These are phyloP conservation scores for Fraxinus anomala DNA, from an alignment of 257 asterid genomes.

Conservation along the genomic window DNA sequence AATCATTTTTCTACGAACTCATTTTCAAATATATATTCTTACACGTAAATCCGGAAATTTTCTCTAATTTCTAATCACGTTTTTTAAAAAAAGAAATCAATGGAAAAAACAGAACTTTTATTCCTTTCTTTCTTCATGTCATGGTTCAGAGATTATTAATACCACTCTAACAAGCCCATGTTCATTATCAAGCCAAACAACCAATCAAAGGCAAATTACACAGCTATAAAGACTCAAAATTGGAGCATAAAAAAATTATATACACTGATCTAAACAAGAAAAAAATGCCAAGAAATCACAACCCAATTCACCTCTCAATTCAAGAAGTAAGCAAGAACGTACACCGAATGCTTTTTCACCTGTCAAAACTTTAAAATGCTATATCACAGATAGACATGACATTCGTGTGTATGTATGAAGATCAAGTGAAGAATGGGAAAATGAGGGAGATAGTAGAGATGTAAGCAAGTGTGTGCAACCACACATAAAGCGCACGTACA, in stretches of 20 bases:
- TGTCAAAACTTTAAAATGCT: slow-evolving; percentile 27
- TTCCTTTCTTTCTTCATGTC: neutral
- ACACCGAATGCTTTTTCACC: slow-evolving; percentile 6
- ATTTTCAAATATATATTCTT: neutral
- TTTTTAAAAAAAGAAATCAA: too few relatives aligned
- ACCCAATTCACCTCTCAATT: slow-evolving; percentile 40
- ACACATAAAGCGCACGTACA: neutral
- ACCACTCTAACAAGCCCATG: neutral
- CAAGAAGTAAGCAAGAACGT: slow-evolving; percentile 27
- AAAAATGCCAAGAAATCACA: slow-evolving; percentile 5
- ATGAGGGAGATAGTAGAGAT: neutral
- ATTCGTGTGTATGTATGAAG: neutral
- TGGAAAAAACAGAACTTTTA: neutral
- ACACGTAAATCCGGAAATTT: neutral
- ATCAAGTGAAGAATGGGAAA: slow-evolving; percentile 1
- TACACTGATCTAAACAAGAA: slow-evolving; percentile 3
- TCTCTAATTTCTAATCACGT: too few relatives aligned
- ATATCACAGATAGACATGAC: slow-evolving; percentile 3
- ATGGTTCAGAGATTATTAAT: neutral
- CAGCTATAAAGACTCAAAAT: slow-evolving; percentile 6
- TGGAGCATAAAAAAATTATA: neutral
- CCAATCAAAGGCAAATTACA: slow-evolving; percentile 18
- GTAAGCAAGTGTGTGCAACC: neutral
- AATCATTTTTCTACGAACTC: neutral
- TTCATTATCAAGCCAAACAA: neutral